These are phyloP conservation scores for Agapanthus africanus DNA, from an alignment of 106 monocot genomes.

Conservation along the genomic window DNA sequence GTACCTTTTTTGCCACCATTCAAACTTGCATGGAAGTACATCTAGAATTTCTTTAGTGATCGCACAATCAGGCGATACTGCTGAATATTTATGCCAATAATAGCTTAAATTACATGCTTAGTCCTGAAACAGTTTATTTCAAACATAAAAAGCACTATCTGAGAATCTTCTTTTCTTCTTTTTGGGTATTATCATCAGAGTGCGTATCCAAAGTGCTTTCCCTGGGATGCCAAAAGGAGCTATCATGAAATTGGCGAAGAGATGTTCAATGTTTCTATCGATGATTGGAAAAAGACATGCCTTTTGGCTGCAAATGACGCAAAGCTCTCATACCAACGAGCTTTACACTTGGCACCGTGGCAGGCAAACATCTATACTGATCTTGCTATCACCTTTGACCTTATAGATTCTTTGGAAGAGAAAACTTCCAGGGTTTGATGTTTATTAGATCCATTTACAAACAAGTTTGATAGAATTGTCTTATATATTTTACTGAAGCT, in stretches of 20 bases:
- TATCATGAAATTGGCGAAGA: slow-evolving; percentile 25
- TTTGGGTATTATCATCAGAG: too few relatives aligned
- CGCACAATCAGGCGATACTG: background rate
- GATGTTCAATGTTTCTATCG: slow-evolving; percentile 34
- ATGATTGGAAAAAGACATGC: slow-evolving; percentile 51
- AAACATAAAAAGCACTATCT: slow-evolving; percentile 3
- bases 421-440: slow-evolving; percentile 14
- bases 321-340: slow-evolving; percentile 63
- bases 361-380: slow-evolving; percentile 73
- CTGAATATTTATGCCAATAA: background rate
- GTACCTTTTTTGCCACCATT: too few relatives aligned
- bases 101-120: too few relatives aligned
- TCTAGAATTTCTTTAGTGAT: background rate
- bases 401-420: slow-evolving; percentile 44
- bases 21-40: too few relatives aligned
- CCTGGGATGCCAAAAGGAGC: slow-evolving; percentile 47
- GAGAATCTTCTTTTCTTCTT: too few relatives aligned
- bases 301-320: slow-evolving; percentile 50
- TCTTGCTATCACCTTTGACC: slow-evolving; percentile 55
- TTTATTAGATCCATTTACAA: slow-evolving; percentile 37
- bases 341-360: slow-evolving; percentile 89
- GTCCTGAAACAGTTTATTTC: background rate
- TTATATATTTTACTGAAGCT: slow-evolving; percentile 7
- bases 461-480: background rate
- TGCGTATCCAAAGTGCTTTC: slow-evolving; percentile 76